Evolutionary conservation across 2,329 filamentous ascomycete species (phyloP).

Genomic region (Leptographium radiaticola): DNA sequence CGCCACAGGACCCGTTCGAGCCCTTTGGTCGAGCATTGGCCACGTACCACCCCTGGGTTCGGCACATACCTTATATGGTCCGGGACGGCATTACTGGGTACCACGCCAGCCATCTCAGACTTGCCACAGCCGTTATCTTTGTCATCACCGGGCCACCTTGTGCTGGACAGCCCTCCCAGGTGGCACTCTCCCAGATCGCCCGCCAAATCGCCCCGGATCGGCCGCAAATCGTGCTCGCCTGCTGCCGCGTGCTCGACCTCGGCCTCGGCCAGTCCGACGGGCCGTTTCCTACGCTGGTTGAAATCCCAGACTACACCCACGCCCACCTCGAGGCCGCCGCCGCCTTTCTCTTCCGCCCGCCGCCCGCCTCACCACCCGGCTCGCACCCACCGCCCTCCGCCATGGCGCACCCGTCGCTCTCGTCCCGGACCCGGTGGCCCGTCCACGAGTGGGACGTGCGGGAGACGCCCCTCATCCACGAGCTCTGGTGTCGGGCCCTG

Average conservation of each 20-base stretch:
- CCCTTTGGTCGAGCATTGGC: constrained; percentile 52
- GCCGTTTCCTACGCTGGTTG: constrained; percentile 38
- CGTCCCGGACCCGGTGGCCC: constrained; percentile 24
- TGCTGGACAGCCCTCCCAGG: constrained; percentile 36
- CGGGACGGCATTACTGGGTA: constrained; percentile 48
- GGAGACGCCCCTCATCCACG: constrained; percentile 27
- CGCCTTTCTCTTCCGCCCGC: constrained; percentile 30
- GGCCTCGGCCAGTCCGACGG: constrained; percentile 11
- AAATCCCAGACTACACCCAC: constrained; percentile 33
- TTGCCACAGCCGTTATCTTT: constrained; percentile 47
- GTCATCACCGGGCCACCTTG: constrained; percentile 39
- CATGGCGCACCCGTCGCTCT: constrained; percentile 15
- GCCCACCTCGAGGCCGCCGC: constrained; percentile 36
- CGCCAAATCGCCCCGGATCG: constrained; percentile 17
- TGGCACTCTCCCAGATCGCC: constrained; percentile 27
- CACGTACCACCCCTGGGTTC: constrained; percentile 44
- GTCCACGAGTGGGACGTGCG: constrained; percentile 26
- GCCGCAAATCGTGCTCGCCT: constrained; percentile 39
- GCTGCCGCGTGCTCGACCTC: constrained; percentile 29
- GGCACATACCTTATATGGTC: constrained; percentile 60
- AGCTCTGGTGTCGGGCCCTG: constrained; percentile 34
- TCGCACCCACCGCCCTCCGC: constrained; percentile 6
- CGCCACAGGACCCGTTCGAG: constrained; percentile 54
- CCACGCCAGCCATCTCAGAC: constrained; percentile 48
- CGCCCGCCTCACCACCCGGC: neutral